phyloP scores from a whole-genome alignment of 1,139 yeast genomes.

The Magnusiomyces fungicola region DNA sequence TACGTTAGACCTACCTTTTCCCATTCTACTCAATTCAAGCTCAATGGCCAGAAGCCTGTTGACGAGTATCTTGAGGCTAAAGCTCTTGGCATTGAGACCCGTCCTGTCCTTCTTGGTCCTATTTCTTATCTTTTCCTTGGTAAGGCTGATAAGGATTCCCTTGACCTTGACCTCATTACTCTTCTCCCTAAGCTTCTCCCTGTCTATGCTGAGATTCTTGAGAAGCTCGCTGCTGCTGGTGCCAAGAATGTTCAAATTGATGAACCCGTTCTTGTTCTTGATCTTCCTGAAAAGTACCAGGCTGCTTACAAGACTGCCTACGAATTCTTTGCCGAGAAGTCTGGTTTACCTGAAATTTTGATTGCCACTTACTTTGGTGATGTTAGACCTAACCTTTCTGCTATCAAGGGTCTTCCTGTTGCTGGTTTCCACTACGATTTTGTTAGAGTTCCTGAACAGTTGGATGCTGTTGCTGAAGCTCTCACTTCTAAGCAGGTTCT shows the following conservation, averaged over 20 bases:
- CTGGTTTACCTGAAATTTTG: constrained; percentile 67
- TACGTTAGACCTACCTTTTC: constrained; percentile 99
- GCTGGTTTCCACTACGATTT: constrained; percentile 95
- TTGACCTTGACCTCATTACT: constrained; percentile 88
- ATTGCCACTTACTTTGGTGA: constrained; percentile 96
- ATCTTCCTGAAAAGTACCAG: constrained; percentile 76
- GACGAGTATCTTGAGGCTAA: constrained; percentile 97
- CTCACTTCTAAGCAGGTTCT: constrained; percentile 63
- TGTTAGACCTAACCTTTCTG: constrained; percentile 89
- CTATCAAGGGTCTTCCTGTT: constrained; percentile 84
- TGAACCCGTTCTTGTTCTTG: constrained; percentile 94
- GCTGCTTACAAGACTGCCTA: constrained; percentile 83
- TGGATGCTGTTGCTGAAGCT: constrained; percentile 67
- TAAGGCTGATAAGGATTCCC: constrained; percentile 96
- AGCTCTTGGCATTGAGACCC: constrained; percentile 88
- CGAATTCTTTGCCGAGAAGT: constrained; percentile 56
- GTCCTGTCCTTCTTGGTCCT: constrained; percentile 96
- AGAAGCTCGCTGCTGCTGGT: constrained; percentile 88
- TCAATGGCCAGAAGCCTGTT: constrained; percentile 93
- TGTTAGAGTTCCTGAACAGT: constrained; percentile 93
- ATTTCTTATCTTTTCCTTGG: constrained; percentile 91
- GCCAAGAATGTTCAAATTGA: constrained; percentile 93
- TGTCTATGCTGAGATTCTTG: constrained; percentile 80
- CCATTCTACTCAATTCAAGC: constrained; percentile 89
- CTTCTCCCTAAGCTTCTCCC: constrained; percentile 84